A percentile compares a stretch with the other conserved stretches of the same genome.
Conservation (phyloP, 352 stramenopile species). For the Globisporangium paroecandrum region DNA sequence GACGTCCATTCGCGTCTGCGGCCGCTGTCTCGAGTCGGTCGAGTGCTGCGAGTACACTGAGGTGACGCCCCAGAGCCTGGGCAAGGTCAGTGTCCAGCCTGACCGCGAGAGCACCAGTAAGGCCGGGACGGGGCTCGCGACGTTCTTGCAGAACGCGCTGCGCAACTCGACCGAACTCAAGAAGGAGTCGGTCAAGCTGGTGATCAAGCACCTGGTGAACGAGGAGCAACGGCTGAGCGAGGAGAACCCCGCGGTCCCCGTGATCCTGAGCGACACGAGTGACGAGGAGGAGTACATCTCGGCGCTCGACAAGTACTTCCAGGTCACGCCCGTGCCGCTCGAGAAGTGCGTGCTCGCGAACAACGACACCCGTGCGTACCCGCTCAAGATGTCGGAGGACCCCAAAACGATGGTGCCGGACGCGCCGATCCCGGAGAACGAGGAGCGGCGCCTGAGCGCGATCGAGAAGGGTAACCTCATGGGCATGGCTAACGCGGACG, state of each 20-base stretch:
- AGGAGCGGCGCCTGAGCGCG: conserved; percentile 29
- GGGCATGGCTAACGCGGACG: conserved; percentile 45
- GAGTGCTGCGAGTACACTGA: conserved; percentile 48
- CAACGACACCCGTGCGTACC: conserved; percentile 34
- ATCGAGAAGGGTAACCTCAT: conserved; percentile 38
- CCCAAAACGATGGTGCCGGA: conserved; percentile 15
- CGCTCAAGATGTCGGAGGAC: conserved; percentile 22
- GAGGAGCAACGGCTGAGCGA: conserved; percentile 6
- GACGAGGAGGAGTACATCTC: conserved; percentile 27
- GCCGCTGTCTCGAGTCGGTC: conserved; percentile 49
- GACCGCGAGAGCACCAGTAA: conserved; percentile 7
- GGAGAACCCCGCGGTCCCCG: background rate
- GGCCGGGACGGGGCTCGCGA: conserved; percentile 13
- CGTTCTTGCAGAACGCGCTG: conserved; percentile 23
- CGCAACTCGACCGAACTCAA: conserved; percentile 18
- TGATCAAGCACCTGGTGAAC: conserved; percentile 30
- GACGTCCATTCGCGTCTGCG: conserved; percentile 44
- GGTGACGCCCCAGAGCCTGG: conserved; percentile 29
- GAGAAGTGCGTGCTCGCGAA: conserved; percentile 37
- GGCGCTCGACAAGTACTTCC: conserved; percentile 30
- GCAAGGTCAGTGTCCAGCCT: conserved; percentile 20
- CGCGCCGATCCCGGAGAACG: conserved; percentile 35
- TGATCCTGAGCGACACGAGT: conserved; percentile 5
- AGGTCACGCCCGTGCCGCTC: conserved; percentile 21
- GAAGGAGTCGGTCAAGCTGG: conserved; percentile 21